These are phyloP conservation scores for Hypoxylon intermedium DNA, from an alignment of 495 filamentous ascomycete genomes.

Conservation along the genomic window DNA sequence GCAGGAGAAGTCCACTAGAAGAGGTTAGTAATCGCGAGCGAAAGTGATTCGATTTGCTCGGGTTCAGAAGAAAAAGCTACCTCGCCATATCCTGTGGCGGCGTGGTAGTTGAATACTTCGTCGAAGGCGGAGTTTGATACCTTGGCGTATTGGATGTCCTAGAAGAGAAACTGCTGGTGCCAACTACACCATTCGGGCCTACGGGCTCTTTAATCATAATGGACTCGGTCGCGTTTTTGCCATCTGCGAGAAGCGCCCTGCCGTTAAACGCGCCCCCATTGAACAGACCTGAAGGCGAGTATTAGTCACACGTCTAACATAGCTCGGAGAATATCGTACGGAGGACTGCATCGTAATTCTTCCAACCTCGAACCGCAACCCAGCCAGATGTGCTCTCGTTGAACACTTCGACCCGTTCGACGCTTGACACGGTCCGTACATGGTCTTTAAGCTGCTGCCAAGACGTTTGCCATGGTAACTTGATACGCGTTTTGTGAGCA, in stretches of 20 bases:
- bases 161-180: conserved; percentile 11
- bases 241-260: conserved; percentile 41
- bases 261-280: conserved; percentile 42
- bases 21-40: conserved; percentile 23
- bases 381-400: conserved; percentile 45
- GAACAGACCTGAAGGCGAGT: conserved; percentile 25
- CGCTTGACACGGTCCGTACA: conserved; percentile 39
- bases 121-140: conserved; percentile 19
- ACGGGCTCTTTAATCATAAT: conserved; percentile 41
- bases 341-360: conserved; percentile 48
- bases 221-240: conserved; percentile 35
- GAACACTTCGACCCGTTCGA: conserved; percentile 51
- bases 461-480: conserved; percentile 48
- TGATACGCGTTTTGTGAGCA: conserved; percentile 17
- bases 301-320: conserved; percentile 17
- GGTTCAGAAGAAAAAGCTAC: conserved; percentile 25
- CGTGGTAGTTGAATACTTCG: conserved; percentile 27
- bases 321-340: conserved; percentile 37
- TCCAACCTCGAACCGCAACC: conserved; percentile 46
- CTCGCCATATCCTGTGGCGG: conserved; percentile 32
- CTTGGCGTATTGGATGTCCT: conserved; percentile 23
- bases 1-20: conserved; percentile 35
- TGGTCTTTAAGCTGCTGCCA: conserved; percentile 53
- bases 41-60: conserved; percentile 1
- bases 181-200: conserved; percentile 1